Percentiles rank a stretch among this genome's conserved stretches.
Evolutionary conservation across 345 rosid species (phyloP).

Genomic region (Populus simonii): DNA sequence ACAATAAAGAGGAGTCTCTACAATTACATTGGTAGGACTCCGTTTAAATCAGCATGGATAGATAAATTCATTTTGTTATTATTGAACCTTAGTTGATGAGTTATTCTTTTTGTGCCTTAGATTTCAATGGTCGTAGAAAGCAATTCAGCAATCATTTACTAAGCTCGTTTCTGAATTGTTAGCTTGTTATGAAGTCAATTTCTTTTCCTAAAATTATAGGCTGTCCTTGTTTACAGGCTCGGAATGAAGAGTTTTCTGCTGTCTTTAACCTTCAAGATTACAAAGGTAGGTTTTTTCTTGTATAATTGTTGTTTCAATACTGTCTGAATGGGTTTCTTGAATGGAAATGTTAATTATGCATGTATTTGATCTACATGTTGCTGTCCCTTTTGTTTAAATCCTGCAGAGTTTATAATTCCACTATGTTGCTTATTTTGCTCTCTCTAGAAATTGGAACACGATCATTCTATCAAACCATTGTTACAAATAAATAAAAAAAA

Average conservation of each 20-base stretch:
- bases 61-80: neutral
- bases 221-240: slow-evolving; percentile 55
- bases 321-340: neutral
- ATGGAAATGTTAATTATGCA: neutral
- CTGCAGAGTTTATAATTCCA: neutral
- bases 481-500: neutral
- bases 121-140: neutral
- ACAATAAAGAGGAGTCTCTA: neutral
- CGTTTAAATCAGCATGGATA: neutral
- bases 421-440: neutral
- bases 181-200: neutral
- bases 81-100: neutral
- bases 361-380: neutral
- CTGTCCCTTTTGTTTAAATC: neutral
- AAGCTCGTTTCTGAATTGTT: slow-evolving; percentile 1
- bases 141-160: neutral
- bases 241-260: slow-evolving; percentile 72
- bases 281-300: slow-evolving; percentile 51
- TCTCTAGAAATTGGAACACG: neutral
- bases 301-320: neutral
- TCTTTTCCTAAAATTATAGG: slow-evolving; percentile 5
- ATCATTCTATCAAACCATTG: neutral
- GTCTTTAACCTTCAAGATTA: slow-evolving; percentile 93
- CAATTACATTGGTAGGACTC: neutral
- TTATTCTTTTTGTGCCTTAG: neutral